These are phyloP conservation scores for Colletotrichum filicis DNA, from an alignment of 2,329 filamentous ascomycete genomes.

Conservation along the genomic window DNA sequence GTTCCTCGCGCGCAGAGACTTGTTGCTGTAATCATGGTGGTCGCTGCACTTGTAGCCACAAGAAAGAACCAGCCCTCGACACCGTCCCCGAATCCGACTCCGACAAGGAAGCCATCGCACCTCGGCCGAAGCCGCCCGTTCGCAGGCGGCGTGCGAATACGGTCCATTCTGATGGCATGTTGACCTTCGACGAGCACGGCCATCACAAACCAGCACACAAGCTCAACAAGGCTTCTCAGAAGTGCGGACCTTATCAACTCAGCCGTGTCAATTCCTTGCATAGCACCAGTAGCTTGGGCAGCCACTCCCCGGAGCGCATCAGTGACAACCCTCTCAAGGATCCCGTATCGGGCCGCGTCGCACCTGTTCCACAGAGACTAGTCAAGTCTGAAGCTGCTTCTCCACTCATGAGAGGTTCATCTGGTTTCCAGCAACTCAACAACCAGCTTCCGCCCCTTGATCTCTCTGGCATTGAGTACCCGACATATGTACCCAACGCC, in stretches of 20 bases:
- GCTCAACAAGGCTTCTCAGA: slow-evolving; percentile 69
- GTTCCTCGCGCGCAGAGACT: slow-evolving; percentile 58
- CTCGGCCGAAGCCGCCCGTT: slow-evolving; percentile 53
- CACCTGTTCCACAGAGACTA: slow-evolving; percentile 59
- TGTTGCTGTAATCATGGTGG: slow-evolving; percentile 78
- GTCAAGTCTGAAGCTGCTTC: slow-evolving; percentile 72
- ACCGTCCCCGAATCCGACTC: slow-evolving; percentile 74
- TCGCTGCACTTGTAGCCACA: slow-evolving; percentile 72
- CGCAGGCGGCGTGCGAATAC: slow-evolving; percentile 70
- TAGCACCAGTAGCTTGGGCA: slow-evolving; percentile 60
- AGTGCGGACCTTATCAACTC: slow-evolving; percentile 71
- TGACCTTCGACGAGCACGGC: slow-evolving; percentile 72
- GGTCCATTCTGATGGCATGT: slow-evolving; percentile 67
- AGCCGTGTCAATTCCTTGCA: slow-evolving; percentile 68
- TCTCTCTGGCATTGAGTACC: slow-evolving; percentile 65
- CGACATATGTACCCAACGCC: slow-evolving; percentile 57
- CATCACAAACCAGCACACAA: slow-evolving; percentile 73
- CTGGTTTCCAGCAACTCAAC: slow-evolving; percentile 63
- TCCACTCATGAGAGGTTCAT: slow-evolving; percentile 60
- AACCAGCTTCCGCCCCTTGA: slow-evolving; percentile 68
- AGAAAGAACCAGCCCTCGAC: slow-evolving; percentile 70
- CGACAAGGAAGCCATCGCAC: slow-evolving; percentile 54
- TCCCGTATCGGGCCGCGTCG: slow-evolving; percentile 47
- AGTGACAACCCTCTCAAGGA: slow-evolving; percentile 53
- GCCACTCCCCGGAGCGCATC: slow-evolving; percentile 56